Evolutionary conservation across 495 filamentous ascomycete genomes (phyloP).

Genomic region (Platismatia glauca): DNA sequence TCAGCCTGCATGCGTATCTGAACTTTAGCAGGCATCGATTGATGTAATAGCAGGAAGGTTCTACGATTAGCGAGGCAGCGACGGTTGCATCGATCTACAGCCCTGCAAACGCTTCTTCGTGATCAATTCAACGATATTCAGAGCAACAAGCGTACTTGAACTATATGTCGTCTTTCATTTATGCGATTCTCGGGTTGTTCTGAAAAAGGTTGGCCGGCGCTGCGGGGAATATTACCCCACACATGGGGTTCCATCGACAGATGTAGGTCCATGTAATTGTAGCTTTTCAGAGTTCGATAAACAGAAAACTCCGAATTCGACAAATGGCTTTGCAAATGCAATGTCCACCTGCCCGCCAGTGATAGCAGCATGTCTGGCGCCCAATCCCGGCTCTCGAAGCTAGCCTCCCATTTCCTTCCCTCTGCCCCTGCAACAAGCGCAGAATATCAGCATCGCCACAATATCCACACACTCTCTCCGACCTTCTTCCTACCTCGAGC

Average conservation of each 20-base stretch:
- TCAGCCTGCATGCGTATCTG: neutral
- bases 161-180: neutral
- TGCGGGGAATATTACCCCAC: conserved; percentile 11
- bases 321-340: too few species aligned
- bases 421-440: conserved; percentile 29
- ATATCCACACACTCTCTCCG: conserved; percentile 76
- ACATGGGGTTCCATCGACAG: neutral
- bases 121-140: conserved; percentile 3
- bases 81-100: conserved; percentile 5
- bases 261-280: neutral
- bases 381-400: conserved; percentile 48
- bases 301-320: too few species aligned
- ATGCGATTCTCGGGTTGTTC: neutral
- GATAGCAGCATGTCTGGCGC: conserved; percentile 44
- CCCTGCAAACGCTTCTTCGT: neutral
- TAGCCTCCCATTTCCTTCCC: conserved; percentile 53
- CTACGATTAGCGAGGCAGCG: neutral
- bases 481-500: conserved; percentile 86
- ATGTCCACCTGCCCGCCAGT: too few species aligned
- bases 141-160: neutral
- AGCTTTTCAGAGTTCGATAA: neutral
- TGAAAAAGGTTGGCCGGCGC: neutral
- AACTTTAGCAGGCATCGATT: neutral
- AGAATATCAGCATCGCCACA: conserved; percentile 42
- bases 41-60: conserved; percentile 10